Conservation (phyloP, 2,329 filamentous ascomycete genomes). For the Dactylella cylindrospora region DNA sequence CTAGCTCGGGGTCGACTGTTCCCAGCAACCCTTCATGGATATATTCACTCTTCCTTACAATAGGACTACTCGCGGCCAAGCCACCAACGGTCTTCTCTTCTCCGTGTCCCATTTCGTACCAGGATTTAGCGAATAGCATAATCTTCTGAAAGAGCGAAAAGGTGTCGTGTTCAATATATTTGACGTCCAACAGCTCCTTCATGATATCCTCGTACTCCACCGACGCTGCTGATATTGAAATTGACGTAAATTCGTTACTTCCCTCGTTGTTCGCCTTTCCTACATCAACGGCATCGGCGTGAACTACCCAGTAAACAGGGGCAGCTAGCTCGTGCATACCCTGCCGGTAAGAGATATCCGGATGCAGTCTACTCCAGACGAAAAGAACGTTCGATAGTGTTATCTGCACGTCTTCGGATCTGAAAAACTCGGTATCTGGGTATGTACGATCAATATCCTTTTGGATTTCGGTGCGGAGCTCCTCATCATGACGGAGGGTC, state of each 20-base stretch:
- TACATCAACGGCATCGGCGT: slow-evolving; percentile 69
- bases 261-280: slow-evolving; percentile 51
- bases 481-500: slow-evolving; percentile 79
- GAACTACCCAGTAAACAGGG: slow-evolving; percentile 80
- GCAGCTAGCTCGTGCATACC: slow-evolving; percentile 97
- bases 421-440: slow-evolving; percentile 88
- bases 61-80: slow-evolving; percentile 63
- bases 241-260: slow-evolving; percentile 2
- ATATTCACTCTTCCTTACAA: slow-evolving; percentile 79
- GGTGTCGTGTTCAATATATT: slow-evolving; percentile 83
- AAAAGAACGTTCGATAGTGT: slow-evolving; percentile 88
- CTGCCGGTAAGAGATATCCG: slow-evolving; percentile 86
- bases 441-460: slow-evolving; percentile 91
- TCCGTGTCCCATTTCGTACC: slow-evolving; percentile 72
- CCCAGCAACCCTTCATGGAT: slow-evolving; percentile 82
- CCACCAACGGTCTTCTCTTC: slow-evolving; percentile 52
- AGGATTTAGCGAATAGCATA: slow-evolving; percentile 83
- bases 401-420: slow-evolving; percentile 72
- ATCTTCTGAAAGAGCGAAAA: slow-evolving; percentile 81
- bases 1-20: slow-evolving; percentile 78
- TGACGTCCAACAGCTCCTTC: slow-evolving; percentile 67
- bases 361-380: slow-evolving; percentile 90
- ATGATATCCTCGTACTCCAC: slow-evolving; percentile 58
- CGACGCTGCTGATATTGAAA: slow-evolving; percentile 47
- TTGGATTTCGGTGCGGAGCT: slow-evolving; percentile 79